phyloP scores from a whole-genome alignment of 1,139 yeast genomes.

The Kodamaea arcana region DNA sequence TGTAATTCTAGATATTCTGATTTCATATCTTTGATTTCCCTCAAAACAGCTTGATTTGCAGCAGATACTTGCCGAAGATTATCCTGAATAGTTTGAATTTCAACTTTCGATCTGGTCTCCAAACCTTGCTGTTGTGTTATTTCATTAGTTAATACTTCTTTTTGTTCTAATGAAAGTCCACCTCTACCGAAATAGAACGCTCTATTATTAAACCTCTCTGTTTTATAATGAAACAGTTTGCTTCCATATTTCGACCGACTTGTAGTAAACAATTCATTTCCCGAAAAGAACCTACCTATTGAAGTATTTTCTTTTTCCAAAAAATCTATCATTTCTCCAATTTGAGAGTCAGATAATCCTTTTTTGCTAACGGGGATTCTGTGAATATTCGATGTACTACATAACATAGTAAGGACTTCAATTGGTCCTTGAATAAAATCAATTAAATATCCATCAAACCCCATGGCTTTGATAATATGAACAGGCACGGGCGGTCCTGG shows the following conservation, averaged over 20 bases:
- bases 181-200: conserved; percentile 38
- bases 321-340: conserved; percentile 10
- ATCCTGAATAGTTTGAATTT: conserved; percentile 10
- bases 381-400: conserved; percentile 55
- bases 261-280: conserved; percentile 49
- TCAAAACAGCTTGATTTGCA: conserved; percentile 5
- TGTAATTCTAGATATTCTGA: conserved; percentile 19
- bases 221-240: conserved; percentile 42
- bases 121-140: conserved; percentile 17
- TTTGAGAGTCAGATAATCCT: conserved; percentile 37
- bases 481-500: conserved; percentile 16
- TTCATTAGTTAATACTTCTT: conserved; percentile 16
- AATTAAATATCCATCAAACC: conserved; percentile 76
- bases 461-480: conserved; percentile 40
- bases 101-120: conserved; percentile 14
- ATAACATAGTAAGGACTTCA: conserved; percentile 71
- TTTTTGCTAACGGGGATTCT: conserved; percentile 58
- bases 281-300: conserved; percentile 58
- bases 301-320: conserved; percentile 11
- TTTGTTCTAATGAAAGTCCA: conserved; percentile 41
- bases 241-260: conserved; percentile 57
- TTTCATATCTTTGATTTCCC: conserved; percentile 17
- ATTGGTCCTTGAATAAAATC: conserved; percentile 75
- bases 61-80: conserved; percentile 8
- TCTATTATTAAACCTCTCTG: conserved; percentile 27